Evolutionary conservation across 2,329 filamentous ascomycete genomes (phyloP).

Genomic region (Trichophyton simii): DNA sequence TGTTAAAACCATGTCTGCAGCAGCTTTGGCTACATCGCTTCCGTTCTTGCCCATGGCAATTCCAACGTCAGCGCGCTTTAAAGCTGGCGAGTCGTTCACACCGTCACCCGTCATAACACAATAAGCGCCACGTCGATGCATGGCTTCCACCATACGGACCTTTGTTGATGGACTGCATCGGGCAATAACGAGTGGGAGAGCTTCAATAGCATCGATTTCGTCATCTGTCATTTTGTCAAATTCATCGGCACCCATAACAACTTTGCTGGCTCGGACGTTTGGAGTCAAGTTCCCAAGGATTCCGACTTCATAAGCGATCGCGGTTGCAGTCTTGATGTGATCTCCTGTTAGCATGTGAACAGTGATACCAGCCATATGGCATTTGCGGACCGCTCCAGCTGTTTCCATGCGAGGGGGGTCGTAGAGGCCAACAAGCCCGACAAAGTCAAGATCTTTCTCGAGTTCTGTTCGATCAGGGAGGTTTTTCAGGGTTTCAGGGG

Average conservation of each 20-base stretch:
- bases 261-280: constrained; percentile 44
- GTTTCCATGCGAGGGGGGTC: constrained; percentile 69
- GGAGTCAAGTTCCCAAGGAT: constrained; percentile 43
- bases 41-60: constrained; percentile 68
- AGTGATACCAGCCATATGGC: constrained; percentile 55
- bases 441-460: constrained; percentile 53
- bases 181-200: constrained; percentile 40
- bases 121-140: constrained; percentile 44
- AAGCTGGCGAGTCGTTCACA: constrained; percentile 64
- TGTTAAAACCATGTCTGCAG: constrained; percentile 35
- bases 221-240: constrained; percentile 61
- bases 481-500: constrained; percentile 31
- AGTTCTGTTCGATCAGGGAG: constrained; percentile 44
- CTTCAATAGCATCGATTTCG: constrained; percentile 49
- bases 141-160: constrained; percentile 61
- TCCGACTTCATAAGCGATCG: constrained; percentile 65
- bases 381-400: constrained; percentile 52
- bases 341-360: constrained; percentile 72
- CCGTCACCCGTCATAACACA: constrained; percentile 73
- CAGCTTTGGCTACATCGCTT: constrained; percentile 66
- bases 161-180: constrained; percentile 47
- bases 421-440: constrained; percentile 68
- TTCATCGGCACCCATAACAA: constrained; percentile 58
- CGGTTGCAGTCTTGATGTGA: constrained; percentile 59
- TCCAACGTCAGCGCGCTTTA: constrained; percentile 64